Base-by-base conservation (phyloP, 495 filamentous ascomycete species). In the Aspergillus sclerotiicarbonarius region DNA sequence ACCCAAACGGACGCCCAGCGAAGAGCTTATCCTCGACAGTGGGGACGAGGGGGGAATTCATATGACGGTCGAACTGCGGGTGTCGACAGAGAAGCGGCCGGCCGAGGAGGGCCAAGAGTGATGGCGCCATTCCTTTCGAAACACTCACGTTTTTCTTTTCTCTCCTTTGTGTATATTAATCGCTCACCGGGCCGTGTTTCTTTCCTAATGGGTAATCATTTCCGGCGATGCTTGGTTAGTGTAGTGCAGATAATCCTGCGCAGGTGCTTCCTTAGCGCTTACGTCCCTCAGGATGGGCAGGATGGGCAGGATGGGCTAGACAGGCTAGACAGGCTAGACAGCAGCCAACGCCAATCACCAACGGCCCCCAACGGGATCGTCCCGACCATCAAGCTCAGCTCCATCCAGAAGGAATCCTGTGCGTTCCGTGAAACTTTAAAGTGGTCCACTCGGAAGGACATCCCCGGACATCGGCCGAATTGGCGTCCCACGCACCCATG, bases 1-100 rank as follows among this genome's bases (percentile, higher is more conserved):
- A 6, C 65, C 61, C 0, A 68, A 63, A 51, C 66, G 63, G 31
- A 72, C 63, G 15, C 66, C 68, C 15, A 80, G 77, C 53, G 77
- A 78, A 59, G 77, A 80, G 53, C 68, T 77, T n/a, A 79, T 80
- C 49, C 62, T 80, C 41, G 49, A 60, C 0, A 65, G 61, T 49
- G 53, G 56, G 12, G 66, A 67, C 46, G 68, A 71, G 37, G 65
- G 68, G 6, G 64, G 69, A 4, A 80, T 80, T 47, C 65, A 78
- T 45, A 76, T 76, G 71, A 76, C 74, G 3, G 70, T 78, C n/a
- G 77, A 77, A 49, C 77, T 78, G 48, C 70, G 67, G 13, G 76
- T 78, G 1, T 68, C 65, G 0, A 63, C 73, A 19, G 77, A 78
- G 18, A 51, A 57, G 33, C 48, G 21, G 39, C 9, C 61, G 39